phyloP scores from a whole-genome alignment of 805 yeast genomes.

The Vanderwaltozyma tropicalis region DNA sequence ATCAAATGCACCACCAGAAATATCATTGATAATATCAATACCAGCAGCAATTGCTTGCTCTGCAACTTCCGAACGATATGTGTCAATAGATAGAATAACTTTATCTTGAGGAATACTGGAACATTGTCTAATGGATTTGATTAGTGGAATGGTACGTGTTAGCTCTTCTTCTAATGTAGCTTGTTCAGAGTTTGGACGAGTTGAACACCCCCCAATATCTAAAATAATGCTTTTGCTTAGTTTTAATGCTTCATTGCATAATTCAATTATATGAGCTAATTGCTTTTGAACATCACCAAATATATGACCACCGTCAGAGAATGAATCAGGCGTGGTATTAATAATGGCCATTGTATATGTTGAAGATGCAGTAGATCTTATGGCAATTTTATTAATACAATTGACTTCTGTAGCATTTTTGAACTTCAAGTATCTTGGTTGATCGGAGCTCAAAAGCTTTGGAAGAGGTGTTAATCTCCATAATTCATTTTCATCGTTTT shows the following conservation, averaged over 20 bases:
- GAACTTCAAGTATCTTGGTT: conserved; percentile 15
- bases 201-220: conserved; percentile 92
- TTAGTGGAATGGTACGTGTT: conserved; percentile 56
- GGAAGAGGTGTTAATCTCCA: conserved; percentile 40
- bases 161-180: conserved; percentile 59
- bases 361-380: conserved; percentile 16
- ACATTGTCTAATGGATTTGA: conserved; percentile 46
- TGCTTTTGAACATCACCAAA: conserved; percentile 30
- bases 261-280: conserved; percentile 35
- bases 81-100: conserved; percentile 71
- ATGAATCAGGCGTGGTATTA: conserved; percentile 89
- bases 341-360: conserved; percentile 80
- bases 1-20: conserved; percentile 73
- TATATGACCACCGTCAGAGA: conserved; percentile 82
- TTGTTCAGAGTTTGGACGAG: conserved; percentile 72
- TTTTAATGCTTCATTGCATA: conserved; percentile 52
- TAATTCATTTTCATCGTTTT: conserved; percentile 44
- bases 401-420: conserved; percentile 34
- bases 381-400: conserved; percentile 31
- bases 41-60: conserved; percentile 57
- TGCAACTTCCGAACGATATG: conserved; percentile 74
- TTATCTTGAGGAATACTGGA: conserved; percentile 28
- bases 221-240: conserved; percentile 36
- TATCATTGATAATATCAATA: conserved; percentile 86
- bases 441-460: conserved; percentile 7